A percentile compares a stretch with the other conserved stretches of the same genome.
These are phyloP conservation scores for Euphorbia peplus DNA, from an alignment of 345 rosid genomes.

Conservation along the genomic window DNA sequence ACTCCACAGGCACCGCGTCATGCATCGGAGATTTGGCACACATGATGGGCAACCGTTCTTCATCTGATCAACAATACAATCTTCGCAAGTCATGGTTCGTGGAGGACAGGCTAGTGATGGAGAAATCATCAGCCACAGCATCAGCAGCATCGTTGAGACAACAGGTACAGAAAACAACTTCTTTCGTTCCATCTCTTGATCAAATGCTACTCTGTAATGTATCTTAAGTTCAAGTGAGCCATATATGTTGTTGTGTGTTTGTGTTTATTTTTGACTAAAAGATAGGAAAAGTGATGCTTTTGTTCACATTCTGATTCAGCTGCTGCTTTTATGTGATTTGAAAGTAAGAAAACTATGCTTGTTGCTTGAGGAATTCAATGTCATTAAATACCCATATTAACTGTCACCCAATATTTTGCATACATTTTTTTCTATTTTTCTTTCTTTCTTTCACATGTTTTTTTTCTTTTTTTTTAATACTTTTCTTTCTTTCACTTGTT, in stretches of 20 bases:
- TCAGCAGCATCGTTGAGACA: neutral
- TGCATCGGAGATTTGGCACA: neutral
- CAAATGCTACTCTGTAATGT: neutral
- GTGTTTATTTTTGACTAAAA: neutral
- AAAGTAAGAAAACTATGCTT: neutral
- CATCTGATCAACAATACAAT: slow-evolving; percentile 12
- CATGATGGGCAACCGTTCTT: slow-evolving; percentile 4
- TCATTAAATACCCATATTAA: neutral
- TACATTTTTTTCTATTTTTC: too few relatives aligned
- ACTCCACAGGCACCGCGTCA: neutral
- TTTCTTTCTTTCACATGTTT: too few relatives aligned
- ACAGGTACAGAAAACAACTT: neutral
- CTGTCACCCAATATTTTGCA: neutral
- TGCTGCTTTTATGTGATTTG: neutral
- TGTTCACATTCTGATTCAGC: neutral
- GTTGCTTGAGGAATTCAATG: neutral
- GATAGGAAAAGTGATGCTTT: neutral
- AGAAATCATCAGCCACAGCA: neutral
- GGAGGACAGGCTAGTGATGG: neutral
- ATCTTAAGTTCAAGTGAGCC: neutral
- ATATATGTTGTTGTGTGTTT: neutral
- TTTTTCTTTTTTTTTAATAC: too few relatives aligned
- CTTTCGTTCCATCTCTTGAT: neutral
- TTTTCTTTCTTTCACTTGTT: too few relatives aligned
- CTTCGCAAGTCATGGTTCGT: neutral